A percentile compares a stretch with the other conserved stretches of the same genome.
Conservation (phyloP, 2,329 filamentous ascomycete species). For the Podosphaera fusca region DNA sequence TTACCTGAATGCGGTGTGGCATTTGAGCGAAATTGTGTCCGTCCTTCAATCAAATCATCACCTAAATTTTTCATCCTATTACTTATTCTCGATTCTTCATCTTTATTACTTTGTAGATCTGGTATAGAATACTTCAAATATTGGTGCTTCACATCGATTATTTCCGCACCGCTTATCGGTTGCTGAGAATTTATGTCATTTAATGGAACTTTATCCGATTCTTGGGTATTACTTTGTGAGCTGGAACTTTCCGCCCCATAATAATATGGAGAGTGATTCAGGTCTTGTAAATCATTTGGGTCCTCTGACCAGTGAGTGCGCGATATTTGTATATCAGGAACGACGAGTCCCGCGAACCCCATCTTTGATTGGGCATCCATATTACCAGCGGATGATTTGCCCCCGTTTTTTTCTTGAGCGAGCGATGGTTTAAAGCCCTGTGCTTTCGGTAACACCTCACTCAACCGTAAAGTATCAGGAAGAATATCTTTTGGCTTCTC, state of each 20-base stretch:
- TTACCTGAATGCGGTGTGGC: slow-evolving; percentile 27
- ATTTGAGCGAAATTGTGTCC: slow-evolving; percentile 25
- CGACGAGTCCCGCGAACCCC: slow-evolving; percentile 16
- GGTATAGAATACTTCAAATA: slow-evolving; percentile 23
- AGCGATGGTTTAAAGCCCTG: slow-evolving; percentile 3
- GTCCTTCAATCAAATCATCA: slow-evolving; percentile 36
- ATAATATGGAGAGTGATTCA: slow-evolving; percentile 11
- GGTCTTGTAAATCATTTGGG: slow-evolving; percentile 3
- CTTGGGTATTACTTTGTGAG: slow-evolving; percentile 16
- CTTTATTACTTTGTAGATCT: slow-evolving; percentile 30
- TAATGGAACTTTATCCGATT: slow-evolving; percentile 36
- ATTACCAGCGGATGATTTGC: slow-evolving; percentile 13
- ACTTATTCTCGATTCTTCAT: slow-evolving; percentile 18
- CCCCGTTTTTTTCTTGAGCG: slow-evolving; percentile 6
- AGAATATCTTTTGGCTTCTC: slow-evolving; percentile 14
- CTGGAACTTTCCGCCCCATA: slow-evolving; percentile 9
- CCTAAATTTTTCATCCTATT: slow-evolving; percentile 26
- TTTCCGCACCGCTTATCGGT: slow-evolving; percentile 27
- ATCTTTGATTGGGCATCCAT: slow-evolving; percentile 15
- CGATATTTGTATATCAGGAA: slow-evolving; percentile 15
- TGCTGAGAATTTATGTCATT: slow-evolving; percentile 32
- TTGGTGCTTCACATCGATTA: slow-evolving; percentile 17
- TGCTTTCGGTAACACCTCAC: slow-evolving; percentile 3
- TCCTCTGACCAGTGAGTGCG: slow-evolving; percentile 7
- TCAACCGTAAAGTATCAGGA: slow-evolving; percentile 7